Conservation (phyloP, 2,329 filamentous ascomycete genomes). For the Calonectria naviculata region DNA sequence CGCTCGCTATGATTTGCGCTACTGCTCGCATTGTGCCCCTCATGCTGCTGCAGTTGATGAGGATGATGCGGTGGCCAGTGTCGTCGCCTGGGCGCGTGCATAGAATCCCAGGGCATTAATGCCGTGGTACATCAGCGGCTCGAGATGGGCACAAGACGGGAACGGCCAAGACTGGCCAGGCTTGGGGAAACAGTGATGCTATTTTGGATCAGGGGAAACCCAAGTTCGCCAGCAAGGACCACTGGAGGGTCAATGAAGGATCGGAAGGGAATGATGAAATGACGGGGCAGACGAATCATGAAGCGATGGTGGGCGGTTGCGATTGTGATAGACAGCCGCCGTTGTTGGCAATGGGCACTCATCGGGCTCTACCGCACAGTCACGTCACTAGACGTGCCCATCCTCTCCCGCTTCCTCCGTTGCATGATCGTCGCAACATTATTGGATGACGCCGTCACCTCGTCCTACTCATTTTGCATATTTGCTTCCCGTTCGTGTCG, state of each 20-base stretch:
- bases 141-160: background rate
- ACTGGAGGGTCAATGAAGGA: background rate
- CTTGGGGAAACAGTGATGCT: background rate
- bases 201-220: conserved; percentile 13
- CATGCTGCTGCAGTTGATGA: background rate
- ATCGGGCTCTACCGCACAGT: conserved; percentile 7
- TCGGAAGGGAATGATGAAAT: background rate
- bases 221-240: background rate
- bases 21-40: conserved; percentile 8
- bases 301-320: background rate
- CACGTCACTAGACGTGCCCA: conserved; percentile 19
- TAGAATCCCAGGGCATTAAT: background rate
- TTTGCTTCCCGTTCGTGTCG: conserved; percentile 6
- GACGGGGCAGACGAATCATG: background rate
- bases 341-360: conserved; percentile 6
- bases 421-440: background rate
- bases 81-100: background rate
- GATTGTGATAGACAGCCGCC: conserved; percentile 11
- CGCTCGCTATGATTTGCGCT: background rate
- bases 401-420: background rate
- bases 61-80: background rate
- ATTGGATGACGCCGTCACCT: background rate
- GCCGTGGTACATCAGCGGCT: background rate
- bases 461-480: background rate
- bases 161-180: background rate